Conservation (phyloP, 805 yeast genomes). For the Tetrapisispora taiwanensis region DNA sequence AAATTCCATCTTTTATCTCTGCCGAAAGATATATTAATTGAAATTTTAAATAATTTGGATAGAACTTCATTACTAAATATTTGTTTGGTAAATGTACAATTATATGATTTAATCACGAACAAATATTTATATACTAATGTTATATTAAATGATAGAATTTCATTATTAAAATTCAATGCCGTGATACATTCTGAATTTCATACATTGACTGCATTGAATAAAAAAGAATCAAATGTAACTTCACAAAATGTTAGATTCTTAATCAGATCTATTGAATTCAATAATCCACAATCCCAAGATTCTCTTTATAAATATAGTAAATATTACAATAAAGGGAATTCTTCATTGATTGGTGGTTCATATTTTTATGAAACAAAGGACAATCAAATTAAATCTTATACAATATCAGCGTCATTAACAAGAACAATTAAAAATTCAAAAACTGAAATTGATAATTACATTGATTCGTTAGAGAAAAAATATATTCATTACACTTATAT, state of each 20-base stretch:
- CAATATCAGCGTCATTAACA: constrained; percentile 8
- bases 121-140: constrained; percentile 22
- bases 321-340: constrained; percentile 13
- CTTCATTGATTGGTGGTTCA: constrained; percentile 21
- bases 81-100: constrained; percentile 17
- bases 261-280: constrained; percentile 21
- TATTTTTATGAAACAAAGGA: constrained; percentile 8
- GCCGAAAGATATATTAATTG: constrained; percentile 17
- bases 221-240: constrained; percentile 1
- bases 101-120: constrained; percentile 19
- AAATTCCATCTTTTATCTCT: constrained; percentile 12
- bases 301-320: constrained; percentile 26
- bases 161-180: constrained; percentile 24
- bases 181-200: constrained; percentile 25
- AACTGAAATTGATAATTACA: neutral
- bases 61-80: constrained; percentile 12
- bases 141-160: constrained; percentile 15
- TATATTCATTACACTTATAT: constrained; percentile 27
- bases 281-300: constrained; percentile 26
- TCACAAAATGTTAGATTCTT: constrained; percentile 21
- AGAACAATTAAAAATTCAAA: neutral
- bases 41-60: constrained; percentile 21
- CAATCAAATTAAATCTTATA: neutral
- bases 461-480: constrained; percentile 16
- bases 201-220: constrained; percentile 10